Base-by-base conservation (phyloP, 106 monocot species). In the Phalaenopsis equestris region DNA sequence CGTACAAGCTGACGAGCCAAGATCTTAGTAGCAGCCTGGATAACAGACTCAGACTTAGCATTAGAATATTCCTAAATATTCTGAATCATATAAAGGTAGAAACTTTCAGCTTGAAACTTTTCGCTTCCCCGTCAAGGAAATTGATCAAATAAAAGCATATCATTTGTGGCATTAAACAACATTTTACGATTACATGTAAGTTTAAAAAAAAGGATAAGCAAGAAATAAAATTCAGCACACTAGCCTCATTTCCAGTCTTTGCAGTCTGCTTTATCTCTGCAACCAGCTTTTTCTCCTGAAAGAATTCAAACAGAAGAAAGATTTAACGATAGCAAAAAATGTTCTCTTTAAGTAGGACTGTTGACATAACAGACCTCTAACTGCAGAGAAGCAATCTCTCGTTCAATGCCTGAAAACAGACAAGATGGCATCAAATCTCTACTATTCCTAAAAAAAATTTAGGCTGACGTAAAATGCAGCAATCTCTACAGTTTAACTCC, bases 1-100 rank as follows among this genome's bases (percentile, higher is more conserved):
- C 95, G 87, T 80, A 99, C 81, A 80, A 99, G 93, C 74, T 99
- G 95, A 36, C 93, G 92, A 84, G 99, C 99, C 90, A 95, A 91
- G 81, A 99, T 99, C 75, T 82, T 80, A 41, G 95, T 95, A 11
- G 99, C 93, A 79, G 99, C 93, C 99, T 99, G 70, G 68, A 55
- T 42, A 42, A 61, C 10, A 61, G 41, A 23, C 23, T 77, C 72
- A 72, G 0, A 41, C 19, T 56, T 5, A 42, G 41, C 45, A 74
- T 74, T 18, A 37, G 38, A 37, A 70, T 70, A 21, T 70, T 37
- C 38, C 39, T 70, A 70, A 70, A 39, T 70, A 70, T 70, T 70
- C 4, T 70, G 38, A 38, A 70, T 39, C 36, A 15, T 39, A 70
- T 38, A 39, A 30, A 70, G 70, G 1, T 70, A 70, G 67, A 37